Evolutionary conservation across 805 yeast genomes (phyloP), one percentile per base, ranked within the genome.

Genomic region (Kuraishia piskuri): DNA sequence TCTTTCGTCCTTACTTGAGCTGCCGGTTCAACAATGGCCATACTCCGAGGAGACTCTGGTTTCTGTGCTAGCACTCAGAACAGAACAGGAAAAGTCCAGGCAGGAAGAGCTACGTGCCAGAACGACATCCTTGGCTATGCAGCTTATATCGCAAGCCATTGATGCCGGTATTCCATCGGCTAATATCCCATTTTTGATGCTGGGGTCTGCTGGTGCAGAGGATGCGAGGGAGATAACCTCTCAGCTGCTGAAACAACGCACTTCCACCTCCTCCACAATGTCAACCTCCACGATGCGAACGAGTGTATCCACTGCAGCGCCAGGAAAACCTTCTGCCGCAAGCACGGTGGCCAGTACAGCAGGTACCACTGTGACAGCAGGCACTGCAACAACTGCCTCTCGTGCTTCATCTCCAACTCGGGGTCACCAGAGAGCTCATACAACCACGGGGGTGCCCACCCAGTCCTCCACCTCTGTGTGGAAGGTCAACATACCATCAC

Each of bases 81-180:
- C 66, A 2, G 78, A 75, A 55, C 76, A 76, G 57, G 80, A 75
- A 53, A 67, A 64, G 53, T 68, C 77, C 3, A 68, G 62, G 53
- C 76, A 69, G 52, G 77, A 74, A 52, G 60, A 66, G 40, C 53
- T 66, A 31, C 68, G 67, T 52, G 58, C 62, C 37, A 69, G 69
- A 37, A 68, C 65, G 52, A 66, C 71, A 24, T 53, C 59, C 5
- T 59, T 68, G 4, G 64, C 74, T 1, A 50, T 76, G 10, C 75
- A 75, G 47, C 58, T 76, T 12, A 56, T 77, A 37, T 66, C 62
- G 37, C 57, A 31, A 10, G 40, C 40, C 17, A 5, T 31, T 31
- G 40, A 31, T 14, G 40, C 40, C 40, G 40, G 40, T 12, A 31
- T 31, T 3, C 40, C 40, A 5, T 31, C 40, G 4, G 40, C 40